Percentiles rank a stretch among this genome's conserved stretches.
phyloP scores from a whole-genome alignment of 805 yeast species.

The Candida maltosa region DNA sequence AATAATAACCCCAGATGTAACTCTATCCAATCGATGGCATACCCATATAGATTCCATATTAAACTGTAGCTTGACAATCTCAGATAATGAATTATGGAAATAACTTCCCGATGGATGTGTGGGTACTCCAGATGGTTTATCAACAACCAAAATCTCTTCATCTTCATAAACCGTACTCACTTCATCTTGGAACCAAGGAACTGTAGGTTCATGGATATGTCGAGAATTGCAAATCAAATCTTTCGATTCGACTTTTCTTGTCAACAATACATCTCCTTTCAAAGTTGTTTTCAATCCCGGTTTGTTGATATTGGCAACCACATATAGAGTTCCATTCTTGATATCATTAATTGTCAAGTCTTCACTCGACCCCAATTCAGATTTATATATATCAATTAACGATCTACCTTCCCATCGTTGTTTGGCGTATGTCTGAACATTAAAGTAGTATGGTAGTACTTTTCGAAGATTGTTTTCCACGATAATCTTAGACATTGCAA shows the following conservation, averaged over 20 bases:
- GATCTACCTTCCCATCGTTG: conserved; percentile 36
- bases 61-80: conserved; percentile 34
- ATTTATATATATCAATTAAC: conserved; percentile 23
- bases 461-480: conserved; percentile 28
- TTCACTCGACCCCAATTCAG: conserved; percentile 32
- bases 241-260: conserved; percentile 14
- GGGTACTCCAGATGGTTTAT: conserved; percentile 53
- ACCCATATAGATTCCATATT: conserved; percentile 32
- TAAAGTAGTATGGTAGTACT: conserved; percentile 33
- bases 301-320: conserved; percentile 19
- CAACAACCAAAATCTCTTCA: conserved; percentile 37
- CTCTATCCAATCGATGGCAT: conserved; percentile 49
- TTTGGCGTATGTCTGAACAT: conserved; percentile 32
- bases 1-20: conserved; percentile 49
- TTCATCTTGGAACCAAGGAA: conserved; percentile 15
- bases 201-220: conserved; percentile 48
- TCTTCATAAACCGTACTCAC: conserved; percentile 33
- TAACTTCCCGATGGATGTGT: conserved; percentile 51
- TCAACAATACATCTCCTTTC: conserved; percentile 18
- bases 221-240: conserved; percentile 26
- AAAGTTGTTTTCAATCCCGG: conserved; percentile 13
- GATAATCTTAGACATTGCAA: conserved; percentile 4
- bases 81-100: conserved; percentile 40
- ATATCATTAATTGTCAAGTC: conserved; percentile 23
- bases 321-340: conserved; percentile 19